Conservation (phyloP, 768 basidiomycete genomes). For the Suillus spraguei region DNA sequence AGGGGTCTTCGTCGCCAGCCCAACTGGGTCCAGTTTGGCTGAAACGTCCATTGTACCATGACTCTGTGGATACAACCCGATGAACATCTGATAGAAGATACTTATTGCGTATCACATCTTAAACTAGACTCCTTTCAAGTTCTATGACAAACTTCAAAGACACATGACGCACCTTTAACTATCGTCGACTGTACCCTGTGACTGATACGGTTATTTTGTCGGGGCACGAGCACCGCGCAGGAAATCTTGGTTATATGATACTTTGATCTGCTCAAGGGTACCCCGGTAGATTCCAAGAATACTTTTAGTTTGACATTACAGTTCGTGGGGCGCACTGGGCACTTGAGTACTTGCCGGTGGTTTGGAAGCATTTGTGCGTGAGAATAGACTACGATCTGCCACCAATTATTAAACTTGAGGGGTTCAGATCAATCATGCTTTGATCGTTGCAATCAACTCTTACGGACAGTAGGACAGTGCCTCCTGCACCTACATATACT, state of each 20-base stretch:
- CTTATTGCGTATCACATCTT: neutral
- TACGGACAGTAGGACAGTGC: neutral
- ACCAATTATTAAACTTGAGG: neutral
- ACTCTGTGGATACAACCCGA: slow-evolving; percentile 7
- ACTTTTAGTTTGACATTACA: too few species aligned
- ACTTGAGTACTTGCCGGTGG: neutral
- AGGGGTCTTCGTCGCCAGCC: slow-evolving; percentile 15
- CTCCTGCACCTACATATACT: neutral
- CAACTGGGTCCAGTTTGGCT: slow-evolving; percentile 22
- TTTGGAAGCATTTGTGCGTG: neutral
- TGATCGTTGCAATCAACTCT: slow-evolving; percentile 7
- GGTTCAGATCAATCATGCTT: neutral
- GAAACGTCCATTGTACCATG: slow-evolving; percentile 21
- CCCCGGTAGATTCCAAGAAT: neutral
- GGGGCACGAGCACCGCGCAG: neutral
- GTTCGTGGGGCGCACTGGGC: too few species aligned
- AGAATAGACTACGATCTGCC: neutral
- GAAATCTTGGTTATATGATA: neutral
- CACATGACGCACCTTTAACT: neutral
- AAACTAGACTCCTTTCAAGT: neutral
- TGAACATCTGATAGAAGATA: neutral
- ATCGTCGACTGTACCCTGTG: neutral
- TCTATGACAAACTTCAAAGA: neutral
- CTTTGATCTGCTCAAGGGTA: neutral
- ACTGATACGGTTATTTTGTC: neutral